phyloP scores from a whole-genome alignment of 306 rosid species.

The Lathyrus tuberosus region DNA sequence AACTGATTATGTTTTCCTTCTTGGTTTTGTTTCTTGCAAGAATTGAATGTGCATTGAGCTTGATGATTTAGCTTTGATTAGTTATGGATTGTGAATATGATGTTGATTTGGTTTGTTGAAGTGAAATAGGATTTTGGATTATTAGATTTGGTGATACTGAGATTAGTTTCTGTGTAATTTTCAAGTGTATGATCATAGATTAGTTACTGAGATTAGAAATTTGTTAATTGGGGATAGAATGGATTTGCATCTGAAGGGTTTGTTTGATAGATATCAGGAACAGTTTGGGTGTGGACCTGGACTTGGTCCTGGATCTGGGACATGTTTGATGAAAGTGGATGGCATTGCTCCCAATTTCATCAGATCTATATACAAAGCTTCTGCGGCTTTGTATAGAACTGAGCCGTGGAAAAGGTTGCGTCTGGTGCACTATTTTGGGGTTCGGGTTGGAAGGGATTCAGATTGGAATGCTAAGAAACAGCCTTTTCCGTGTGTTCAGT shows the following conservation, averaged over 20 bases:
- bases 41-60: slow-evolving; percentile 1
- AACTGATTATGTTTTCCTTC: not conserved
- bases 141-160: not conserved
- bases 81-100: not conserved
- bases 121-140: not conserved
- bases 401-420: slow-evolving; percentile 71
- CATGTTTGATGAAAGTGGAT: slow-evolving; percentile 69
- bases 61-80: slow-evolving; percentile 4
- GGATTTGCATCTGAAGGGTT: slow-evolving; percentile 74
- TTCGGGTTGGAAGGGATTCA: slow-evolving; percentile 68
- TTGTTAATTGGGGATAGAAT: slow-evolving; percentile 32
- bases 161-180: slow-evolving; percentile 17
- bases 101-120: slow-evolving; percentile 14
- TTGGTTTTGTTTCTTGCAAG: not conserved
- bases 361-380: slow-evolving; percentile 61
- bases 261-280: slow-evolving; percentile 70
- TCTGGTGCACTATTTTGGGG: slow-evolving; percentile 56
- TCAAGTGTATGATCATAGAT: not conserved
- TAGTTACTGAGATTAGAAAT: not conserved
- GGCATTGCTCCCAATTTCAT: slow-evolving; percentile 61
- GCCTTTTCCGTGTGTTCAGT: slow-evolving; percentile 63
- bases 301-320: slow-evolving; percentile 76
- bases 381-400: slow-evolving; percentile 64
- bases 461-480: slow-evolving; percentile 73
- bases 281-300: slow-evolving; percentile 77